These are phyloP conservation scores for Candida buenavistaensis DNA, from an alignment of 1,139 yeast genomes.

Conservation along the genomic window DNA sequence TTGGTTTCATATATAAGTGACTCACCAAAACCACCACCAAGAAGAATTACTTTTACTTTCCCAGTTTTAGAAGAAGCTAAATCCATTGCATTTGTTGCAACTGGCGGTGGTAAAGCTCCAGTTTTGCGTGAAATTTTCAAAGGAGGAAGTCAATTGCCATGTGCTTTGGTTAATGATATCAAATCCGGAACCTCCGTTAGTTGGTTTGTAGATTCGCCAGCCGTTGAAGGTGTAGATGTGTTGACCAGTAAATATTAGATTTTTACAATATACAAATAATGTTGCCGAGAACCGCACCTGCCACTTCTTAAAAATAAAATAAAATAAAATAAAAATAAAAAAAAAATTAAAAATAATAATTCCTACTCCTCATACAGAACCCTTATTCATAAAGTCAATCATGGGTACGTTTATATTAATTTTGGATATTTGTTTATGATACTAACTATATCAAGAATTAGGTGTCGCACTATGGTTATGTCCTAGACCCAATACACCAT, in stretches of 20 bases:
- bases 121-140: slow-evolving; percentile 70
- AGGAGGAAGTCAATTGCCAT: slow-evolving; percentile 59
- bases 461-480: slow-evolving; percentile 75
- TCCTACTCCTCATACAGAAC: too few relatives aligned
- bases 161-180: slow-evolving; percentile 65
- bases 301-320: background rate
- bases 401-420: slow-evolving; percentile 22
- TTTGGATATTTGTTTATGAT: background rate
- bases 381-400: too few relatives aligned
- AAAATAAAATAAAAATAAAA: too few relatives aligned
- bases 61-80: slow-evolving; percentile 58
- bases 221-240: slow-evolving; percentile 64
- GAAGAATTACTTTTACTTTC: slow-evolving; percentile 71
- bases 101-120: slow-evolving; percentile 82
- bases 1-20: slow-evolving; percentile 49
- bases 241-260: slow-evolving; percentile 44
- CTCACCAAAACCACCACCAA: slow-evolving; percentile 79
- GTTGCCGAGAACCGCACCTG: background rate
- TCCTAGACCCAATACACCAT: slow-evolving; percentile 57
- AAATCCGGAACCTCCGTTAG: slow-evolving; percentile 48
- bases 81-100: slow-evolving; percentile 80
- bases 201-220: slow-evolving; percentile 83
- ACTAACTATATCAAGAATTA: slow-evolving; percentile 21
- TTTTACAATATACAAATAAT: background rate
- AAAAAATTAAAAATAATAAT: too few relatives aligned